phyloP scores from a whole-genome alignment of 495 filamentous ascomycete species.

The Alectoria sarmentosa region DNA sequence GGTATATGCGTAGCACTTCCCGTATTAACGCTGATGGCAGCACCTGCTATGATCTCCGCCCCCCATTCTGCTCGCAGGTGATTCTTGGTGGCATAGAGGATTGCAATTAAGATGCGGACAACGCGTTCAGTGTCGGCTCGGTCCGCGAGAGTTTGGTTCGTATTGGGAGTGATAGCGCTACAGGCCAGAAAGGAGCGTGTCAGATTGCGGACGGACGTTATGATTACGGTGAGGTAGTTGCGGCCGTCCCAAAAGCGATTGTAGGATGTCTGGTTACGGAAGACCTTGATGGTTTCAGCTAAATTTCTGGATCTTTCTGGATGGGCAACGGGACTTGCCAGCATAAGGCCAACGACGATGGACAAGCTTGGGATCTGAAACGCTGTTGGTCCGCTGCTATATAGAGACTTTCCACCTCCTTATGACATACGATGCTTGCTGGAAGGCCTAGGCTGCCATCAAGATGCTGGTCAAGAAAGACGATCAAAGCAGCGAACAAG shows the following conservation, averaged over 20 bases:
- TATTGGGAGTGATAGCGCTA: slow-evolving; percentile 24
- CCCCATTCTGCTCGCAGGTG: slow-evolving; percentile 70
- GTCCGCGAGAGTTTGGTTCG: slow-evolving; percentile 35
- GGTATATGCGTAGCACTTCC: slow-evolving; percentile 44
- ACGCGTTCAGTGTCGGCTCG: slow-evolving; percentile 53
- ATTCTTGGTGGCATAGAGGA: slow-evolving; percentile 70
- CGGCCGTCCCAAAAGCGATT: slow-evolving; percentile 68
- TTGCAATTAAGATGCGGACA: slow-evolving; percentile 56
- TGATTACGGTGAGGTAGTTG: slow-evolving; percentile 50
- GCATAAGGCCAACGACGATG: slow-evolving; percentile 75
- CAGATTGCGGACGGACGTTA: slow-evolving; percentile 57
- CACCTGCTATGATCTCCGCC: slow-evolving; percentile 41
- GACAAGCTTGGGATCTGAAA: slow-evolving; percentile 62
- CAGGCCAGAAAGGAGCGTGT: slow-evolving; percentile 49
- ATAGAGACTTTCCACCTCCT: neutral
- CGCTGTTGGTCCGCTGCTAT: slow-evolving; percentile 1
- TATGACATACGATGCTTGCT: slow-evolving; percentile 48
- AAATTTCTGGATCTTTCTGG: neutral
- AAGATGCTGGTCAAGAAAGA: slow-evolving; percentile 53
- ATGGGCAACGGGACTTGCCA: slow-evolving; percentile 33
- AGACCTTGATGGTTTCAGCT: slow-evolving; percentile 35
- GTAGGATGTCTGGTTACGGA: slow-evolving; percentile 66
- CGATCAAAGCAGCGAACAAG: slow-evolving; percentile 54
- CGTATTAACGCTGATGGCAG: slow-evolving; percentile 34
- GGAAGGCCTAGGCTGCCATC: slow-evolving; percentile 54